Conservation (phyloP, 106 monocot genomes). For the Vanilla planifolia region DNA sequence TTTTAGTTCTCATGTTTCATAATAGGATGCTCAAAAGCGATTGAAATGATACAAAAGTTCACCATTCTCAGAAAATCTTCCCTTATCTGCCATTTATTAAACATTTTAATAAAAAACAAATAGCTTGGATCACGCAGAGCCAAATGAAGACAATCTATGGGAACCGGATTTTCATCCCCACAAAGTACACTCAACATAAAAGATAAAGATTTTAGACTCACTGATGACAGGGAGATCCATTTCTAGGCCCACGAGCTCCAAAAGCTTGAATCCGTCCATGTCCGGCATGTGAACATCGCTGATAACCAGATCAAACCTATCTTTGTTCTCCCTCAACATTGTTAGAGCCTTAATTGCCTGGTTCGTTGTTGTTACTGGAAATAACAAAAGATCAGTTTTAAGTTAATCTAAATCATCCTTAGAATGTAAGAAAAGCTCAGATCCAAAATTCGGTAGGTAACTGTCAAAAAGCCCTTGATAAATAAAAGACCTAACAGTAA, state of each 20-base stretch:
- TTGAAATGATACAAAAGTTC: not conserved
- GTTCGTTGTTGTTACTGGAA: conserved; percentile 48
- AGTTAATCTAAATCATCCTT: not conserved
- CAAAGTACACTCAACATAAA: not conserved
- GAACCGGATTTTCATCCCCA: not conserved
- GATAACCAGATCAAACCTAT: conserved; percentile 69
- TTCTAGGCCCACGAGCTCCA: conserved; percentile 71
- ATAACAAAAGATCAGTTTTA: not conserved
- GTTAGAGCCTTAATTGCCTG: conserved; percentile 39
- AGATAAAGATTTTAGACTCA: conserved; percentile 17
- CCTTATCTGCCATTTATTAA: not conserved
- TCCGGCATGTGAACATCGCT: conserved; percentile 80
- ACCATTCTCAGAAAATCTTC: conserved; percentile 7
- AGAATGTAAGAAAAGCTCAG: not conserved
- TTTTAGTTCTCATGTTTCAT: conserved; percentile 45
- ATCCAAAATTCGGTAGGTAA: not conserved
- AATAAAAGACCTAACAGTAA: not conserved
- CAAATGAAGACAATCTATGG: not conserved
- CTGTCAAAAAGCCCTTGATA: not conserved
- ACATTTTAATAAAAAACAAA: not conserved
- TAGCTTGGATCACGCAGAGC: not conserved
- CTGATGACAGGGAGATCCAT: conserved; percentile 86
- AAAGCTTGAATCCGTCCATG: conserved; percentile 77
- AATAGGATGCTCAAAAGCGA: not conserved
- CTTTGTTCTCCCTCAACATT: conserved; percentile 54